Percentiles rank a stretch among this genome's conserved stretches.
Conservation (phyloP, 2,329 filamentous ascomycete species). For the Domatiomyces catenatus region DNA sequence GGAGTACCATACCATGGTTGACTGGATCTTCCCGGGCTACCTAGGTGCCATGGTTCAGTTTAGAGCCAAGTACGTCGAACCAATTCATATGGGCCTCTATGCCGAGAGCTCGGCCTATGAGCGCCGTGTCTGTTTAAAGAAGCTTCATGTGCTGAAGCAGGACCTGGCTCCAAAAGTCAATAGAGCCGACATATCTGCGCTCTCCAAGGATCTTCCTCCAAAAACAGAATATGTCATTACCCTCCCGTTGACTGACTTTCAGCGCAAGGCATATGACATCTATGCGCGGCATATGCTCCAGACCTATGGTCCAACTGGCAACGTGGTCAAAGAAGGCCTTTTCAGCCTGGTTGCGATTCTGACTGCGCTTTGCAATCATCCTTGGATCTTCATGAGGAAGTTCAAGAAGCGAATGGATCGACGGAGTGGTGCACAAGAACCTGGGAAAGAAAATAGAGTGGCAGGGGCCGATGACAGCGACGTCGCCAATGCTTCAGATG, state of each 20-base stretch:
- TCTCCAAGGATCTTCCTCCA: constrained; percentile 51
- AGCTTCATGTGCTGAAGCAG: constrained; percentile 53
- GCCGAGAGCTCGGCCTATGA: constrained; percentile 44
- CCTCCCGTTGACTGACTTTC: constrained; percentile 51
- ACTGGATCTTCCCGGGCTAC: constrained; percentile 71
- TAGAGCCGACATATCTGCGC: constrained; percentile 52
- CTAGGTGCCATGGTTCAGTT: constrained; percentile 57
- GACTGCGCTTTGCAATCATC: constrained; percentile 44
- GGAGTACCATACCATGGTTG: constrained; percentile 76
- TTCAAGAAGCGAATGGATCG: constrained; percentile 24
- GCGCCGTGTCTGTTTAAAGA: constrained; percentile 46
- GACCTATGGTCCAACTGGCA: constrained; percentile 21
- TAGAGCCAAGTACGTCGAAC: constrained; percentile 49
- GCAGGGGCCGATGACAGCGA: neutral
- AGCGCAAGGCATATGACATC: constrained; percentile 46
- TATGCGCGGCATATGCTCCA: constrained; percentile 32
- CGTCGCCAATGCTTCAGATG: neutral
- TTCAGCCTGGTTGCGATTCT: constrained; percentile 37
- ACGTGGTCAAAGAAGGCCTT: constrained; percentile 26
- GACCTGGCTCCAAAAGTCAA: constrained; percentile 66
- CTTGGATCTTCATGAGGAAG: constrained; percentile 36
- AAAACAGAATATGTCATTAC: constrained; percentile 75
- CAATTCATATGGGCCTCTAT: constrained; percentile 59
- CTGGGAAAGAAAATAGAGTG: constrained; percentile 7
- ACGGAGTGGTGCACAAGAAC: constrained; percentile 2